phyloP scores from a whole-genome alignment of 148 eudicot species.

The Vaccinium corymbosum region DNA sequence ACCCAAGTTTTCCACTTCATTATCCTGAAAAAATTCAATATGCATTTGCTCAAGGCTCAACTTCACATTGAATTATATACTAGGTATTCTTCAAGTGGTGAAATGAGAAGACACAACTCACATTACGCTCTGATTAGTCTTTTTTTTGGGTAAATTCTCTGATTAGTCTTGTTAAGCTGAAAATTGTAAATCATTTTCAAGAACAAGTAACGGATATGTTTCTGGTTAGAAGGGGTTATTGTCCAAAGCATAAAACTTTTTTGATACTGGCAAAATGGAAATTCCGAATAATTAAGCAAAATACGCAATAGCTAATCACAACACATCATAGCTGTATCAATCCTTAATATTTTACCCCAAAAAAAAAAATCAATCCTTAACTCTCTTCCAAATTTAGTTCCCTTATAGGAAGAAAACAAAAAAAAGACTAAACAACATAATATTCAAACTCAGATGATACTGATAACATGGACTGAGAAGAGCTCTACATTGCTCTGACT shows the following conservation, averaged over 20 bases:
- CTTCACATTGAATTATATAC: background rate
- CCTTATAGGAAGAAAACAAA: background rate
- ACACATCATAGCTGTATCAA: background rate
- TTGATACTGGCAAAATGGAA: background rate
- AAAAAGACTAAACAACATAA: background rate
- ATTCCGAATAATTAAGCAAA: background rate
- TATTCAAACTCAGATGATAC: background rate
- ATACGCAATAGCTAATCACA: background rate
- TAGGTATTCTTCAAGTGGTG: background rate
- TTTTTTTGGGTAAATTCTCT: no score
- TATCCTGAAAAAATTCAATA: background rate
- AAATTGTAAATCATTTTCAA: background rate
- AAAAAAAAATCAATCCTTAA: background rate
- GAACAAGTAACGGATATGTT: background rate
- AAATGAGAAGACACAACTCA: background rate
- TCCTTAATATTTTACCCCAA: no score
- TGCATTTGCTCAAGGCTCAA: background rate
- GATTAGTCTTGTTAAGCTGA: background rate
- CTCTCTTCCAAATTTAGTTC: background rate
- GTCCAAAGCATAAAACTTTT: background rate
- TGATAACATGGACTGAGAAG: background rate
- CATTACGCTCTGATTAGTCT: background rate
- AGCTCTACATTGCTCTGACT: background rate
- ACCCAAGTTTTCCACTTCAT: background rate
- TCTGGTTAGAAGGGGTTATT: no score